Evolutionary conservation across 495 filamentous ascomycete genomes (phyloP).

Genomic region (Penicillium tannophilum): DNA sequence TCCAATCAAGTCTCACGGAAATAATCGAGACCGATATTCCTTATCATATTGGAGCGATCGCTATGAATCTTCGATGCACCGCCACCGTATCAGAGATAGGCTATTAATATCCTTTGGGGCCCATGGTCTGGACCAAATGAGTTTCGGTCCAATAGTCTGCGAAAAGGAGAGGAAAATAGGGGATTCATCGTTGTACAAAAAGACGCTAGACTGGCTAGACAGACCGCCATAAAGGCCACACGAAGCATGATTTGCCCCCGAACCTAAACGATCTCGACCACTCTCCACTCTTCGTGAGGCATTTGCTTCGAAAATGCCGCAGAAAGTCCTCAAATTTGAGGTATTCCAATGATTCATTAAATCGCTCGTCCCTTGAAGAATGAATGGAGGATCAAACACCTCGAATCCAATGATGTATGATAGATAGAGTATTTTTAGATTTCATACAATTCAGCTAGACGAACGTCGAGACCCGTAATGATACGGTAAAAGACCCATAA

Average conservation of each 20-base stretch:
- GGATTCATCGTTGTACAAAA: slow-evolving; percentile 4
- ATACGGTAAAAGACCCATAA: not conserved
- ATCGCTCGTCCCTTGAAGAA: not conserved
- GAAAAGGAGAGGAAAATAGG: slow-evolving; percentile 1
- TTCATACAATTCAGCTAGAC: not conserved
- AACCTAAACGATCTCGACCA: slow-evolving; percentile 14
- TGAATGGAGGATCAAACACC: not conserved
- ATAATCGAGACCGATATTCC: slow-evolving; percentile 20
- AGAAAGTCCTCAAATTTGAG: slow-evolving; percentile 10
- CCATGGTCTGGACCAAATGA: slow-evolving; percentile 22
- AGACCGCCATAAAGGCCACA: slow-evolving; percentile 8
- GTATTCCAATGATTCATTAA: not conserved
- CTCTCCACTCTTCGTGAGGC: slow-evolving; percentile 23
- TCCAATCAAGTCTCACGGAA: slow-evolving; percentile 21
- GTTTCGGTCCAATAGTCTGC: slow-evolving; percentile 15
- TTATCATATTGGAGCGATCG: slow-evolving; percentile 5
- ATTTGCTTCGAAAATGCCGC: slow-evolving; percentile 28
- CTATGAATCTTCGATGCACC: slow-evolving; percentile 4
- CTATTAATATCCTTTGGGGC: slow-evolving; percentile 23
- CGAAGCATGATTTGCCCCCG: slow-evolving; percentile 17
- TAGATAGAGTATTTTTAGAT: not conserved
- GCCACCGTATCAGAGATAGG: slow-evolving; percentile 13
- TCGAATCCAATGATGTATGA: not conserved
- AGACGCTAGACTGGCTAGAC: not conserved
- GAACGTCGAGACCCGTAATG: not conserved